Evolutionary conservation across 2,329 filamentous ascomycete genomes (phyloP), one percentile per base, ranked within the genome.

Genomic region (Talaromyces albobiverticillius): DNA sequence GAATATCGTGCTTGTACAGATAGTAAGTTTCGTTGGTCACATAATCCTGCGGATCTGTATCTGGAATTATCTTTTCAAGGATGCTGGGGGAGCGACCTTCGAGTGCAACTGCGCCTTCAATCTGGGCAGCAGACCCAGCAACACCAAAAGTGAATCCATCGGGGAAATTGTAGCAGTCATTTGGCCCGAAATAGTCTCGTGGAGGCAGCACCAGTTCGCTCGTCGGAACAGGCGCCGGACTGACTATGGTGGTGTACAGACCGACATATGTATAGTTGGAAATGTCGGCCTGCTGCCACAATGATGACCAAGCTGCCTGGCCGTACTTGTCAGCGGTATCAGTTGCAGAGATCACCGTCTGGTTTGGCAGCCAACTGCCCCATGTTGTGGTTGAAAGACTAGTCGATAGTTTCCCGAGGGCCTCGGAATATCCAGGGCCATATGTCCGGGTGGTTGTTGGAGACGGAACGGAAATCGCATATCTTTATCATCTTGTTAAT

Each of bases 161-260:
- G 0, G 71, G 72, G 25, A 74, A 71, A 16, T 55, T 55, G 23
- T 67, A 67, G 52, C 65, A 67, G 49, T 67, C 63, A 0, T 57
- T 63, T 0, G 78, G 74, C 0, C 70, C 71, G 53, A 81, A 79
- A 55, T 79, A 80, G 46, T 79, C 76, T 1, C 70, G 63, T 0
- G 82, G 82, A 0, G 82, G 82, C 0, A 82, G 71, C 5, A 84
- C 68, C 1, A 85, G 71, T 54, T 84, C 80, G 51, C 69, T 77
- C 1, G 72, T 80, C 0, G 81, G 78, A 1, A 85, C 66, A 0
- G 81, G 74, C 0, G 81, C 85, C 0, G 82, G 79, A 3, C 69
- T 72, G 2, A 82, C 80, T 0, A 82, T 84, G 0, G 81, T 81
- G 2, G 72, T 72, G 57, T 76, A 75, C n/a, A 76, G 57, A 1